Evolutionary conservation across 2,329 filamentous ascomycete genomes (phyloP), one percentile per base, ranked within the genome.

Genomic region (Sporothrix curviconia): DNA sequence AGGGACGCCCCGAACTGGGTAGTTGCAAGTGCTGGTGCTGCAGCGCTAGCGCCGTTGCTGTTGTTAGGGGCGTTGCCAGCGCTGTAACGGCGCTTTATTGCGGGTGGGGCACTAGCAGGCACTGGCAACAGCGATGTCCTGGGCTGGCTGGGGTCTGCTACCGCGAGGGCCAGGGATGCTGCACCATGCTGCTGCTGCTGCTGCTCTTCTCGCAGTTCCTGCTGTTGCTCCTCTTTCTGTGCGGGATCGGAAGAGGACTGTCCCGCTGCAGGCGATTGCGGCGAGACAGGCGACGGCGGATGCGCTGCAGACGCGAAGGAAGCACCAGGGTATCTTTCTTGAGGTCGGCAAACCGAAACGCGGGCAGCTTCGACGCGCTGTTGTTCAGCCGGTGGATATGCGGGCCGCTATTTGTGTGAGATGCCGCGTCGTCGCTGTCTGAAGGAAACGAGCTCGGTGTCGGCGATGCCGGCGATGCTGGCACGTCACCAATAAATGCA

Each of bases 331-430:
- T 62, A 34, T 70, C 65, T 60, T 72, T 70, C 59, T 71, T 72
- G 57, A 76, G 70, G 68, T 81, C 78, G 62, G 73, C 76, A 65
- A 79, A 79, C 59, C 79, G 79, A 67, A 78, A 80, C 22, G 78
- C 74, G 28, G 80, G 79, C 62, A 81, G 69, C 64, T 81, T 82
- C 60, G 79, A 82, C 39, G 78, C 76, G 65, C 74, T 81, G 67
- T 81, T 75, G 66, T 67, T 78, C 62, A 78, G 77, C 56, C 79
- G 77, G 67, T 81, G 79, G 44, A 69, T 67, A 63, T 81, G 76
- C 55, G 72, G 60, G 44, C 62, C 64, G 59, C 56, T 66, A 59
- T 51, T 59, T 47, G 61, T 58, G 52, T 53, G 61, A 56, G 24
- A 39, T 28, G 8, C 36, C 5, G 8, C 8, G 11, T 49, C 25